Percentiles rank a stretch among this genome's conserved stretches.
These are phyloP conservation scores for Acanthamoeba triangularis DNA, from an alignment of 208 protist species.

Conservation along the genomic window DNA sequence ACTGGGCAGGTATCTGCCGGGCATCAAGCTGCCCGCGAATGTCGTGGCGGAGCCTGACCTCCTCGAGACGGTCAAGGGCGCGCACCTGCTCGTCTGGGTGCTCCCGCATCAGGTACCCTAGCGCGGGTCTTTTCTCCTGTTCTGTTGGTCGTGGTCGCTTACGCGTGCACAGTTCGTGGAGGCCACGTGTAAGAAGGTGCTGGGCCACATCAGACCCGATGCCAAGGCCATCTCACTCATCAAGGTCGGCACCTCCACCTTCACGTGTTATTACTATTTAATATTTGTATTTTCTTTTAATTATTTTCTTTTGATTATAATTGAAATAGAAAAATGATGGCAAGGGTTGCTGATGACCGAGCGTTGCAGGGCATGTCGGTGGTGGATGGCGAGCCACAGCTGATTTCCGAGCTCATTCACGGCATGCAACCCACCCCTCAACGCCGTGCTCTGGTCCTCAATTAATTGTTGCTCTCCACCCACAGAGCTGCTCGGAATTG, in stretches of 20 bases:
- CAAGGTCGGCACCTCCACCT: constrained; percentile 79
- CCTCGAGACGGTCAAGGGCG: constrained; percentile 77
- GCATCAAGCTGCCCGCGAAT: constrained; percentile 80
- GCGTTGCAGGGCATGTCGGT: constrained; percentile 81
- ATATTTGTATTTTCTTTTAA: neutral
- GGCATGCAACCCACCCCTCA: neutral
- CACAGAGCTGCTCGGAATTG: neutral
- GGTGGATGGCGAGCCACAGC: constrained; percentile 52
- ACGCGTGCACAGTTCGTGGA: constrained; percentile 79
- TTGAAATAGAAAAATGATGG: too few species aligned
- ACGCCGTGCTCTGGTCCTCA: too few species aligned
- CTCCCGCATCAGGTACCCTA: constrained; percentile 87
- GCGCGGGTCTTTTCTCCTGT: neutral
- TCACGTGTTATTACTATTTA: neutral
- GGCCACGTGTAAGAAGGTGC: constrained; percentile 74
- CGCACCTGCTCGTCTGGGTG: constrained; percentile 89
- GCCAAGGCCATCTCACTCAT: constrained; percentile 88
- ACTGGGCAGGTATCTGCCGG: constrained; percentile 78
- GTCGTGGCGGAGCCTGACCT: constrained; percentile 86
- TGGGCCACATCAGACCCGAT: constrained; percentile 50
- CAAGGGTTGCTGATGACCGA: too few species aligned
- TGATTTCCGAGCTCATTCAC: constrained; percentile 63
- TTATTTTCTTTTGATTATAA: too few species aligned
- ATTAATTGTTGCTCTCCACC: neutral
- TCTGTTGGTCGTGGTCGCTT: neutral